Evolutionary conservation across 305 asterid genomes (phyloP).

Genomic region (Fraxinus floribunda): DNA sequence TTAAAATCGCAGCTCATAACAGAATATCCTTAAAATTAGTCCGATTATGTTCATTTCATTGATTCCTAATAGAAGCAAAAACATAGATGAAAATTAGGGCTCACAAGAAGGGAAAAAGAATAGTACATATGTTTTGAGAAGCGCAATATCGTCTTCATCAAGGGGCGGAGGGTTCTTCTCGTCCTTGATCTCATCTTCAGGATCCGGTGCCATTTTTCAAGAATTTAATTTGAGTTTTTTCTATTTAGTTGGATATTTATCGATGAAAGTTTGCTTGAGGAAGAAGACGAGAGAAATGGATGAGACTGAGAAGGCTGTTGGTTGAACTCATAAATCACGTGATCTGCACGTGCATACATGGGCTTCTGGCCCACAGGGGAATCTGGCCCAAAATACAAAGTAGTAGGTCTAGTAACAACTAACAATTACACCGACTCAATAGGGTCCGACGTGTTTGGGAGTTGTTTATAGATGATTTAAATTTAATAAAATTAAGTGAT

Average conservation of each 20-base stretch:
- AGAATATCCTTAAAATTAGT: not conserved
- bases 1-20: not conserved
- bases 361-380: not conserved
- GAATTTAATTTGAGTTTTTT: not conserved
- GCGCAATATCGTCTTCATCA: conserved; percentile 71
- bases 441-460: no score
- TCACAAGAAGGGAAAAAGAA: not conserved
- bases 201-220: conserved; percentile 52
- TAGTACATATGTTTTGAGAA: conserved; percentile 61
- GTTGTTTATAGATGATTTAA: no score
- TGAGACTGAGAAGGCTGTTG: not conserved
- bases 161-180: conserved; percentile 78
- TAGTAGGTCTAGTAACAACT: not conserved
- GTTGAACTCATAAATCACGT: not conserved
- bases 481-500: no score
- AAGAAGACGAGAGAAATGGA: conserved; percentile 19
- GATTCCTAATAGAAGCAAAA: not conserved
- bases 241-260: not conserved
- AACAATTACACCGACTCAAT: no score
- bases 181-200: conserved; percentile 76
- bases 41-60: not conserved
- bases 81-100: conserved; percentile 23
- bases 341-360: conserved; percentile 2
- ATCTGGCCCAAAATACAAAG: not conserved
- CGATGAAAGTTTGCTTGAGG: conserved; percentile 29